Conservation (phyloP, 2,329 filamentous ascomycete genomes). For the Aspergillus fructus region DNA sequence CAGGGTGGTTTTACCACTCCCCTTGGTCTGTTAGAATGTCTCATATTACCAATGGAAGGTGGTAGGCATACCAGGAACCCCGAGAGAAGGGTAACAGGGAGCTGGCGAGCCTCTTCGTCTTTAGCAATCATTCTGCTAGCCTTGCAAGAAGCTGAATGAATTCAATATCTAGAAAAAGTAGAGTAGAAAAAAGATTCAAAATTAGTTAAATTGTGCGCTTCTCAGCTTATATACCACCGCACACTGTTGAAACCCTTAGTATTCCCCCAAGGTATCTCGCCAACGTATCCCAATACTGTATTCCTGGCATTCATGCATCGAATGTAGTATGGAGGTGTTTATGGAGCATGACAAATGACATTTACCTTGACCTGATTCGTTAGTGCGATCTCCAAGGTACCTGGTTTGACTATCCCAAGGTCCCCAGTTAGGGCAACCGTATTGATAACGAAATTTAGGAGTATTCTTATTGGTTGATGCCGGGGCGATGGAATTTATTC, state of each 20-base stretch:
- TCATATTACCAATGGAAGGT: background rate
- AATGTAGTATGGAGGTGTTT: background rate
- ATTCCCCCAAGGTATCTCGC: slow-evolving; percentile 5
- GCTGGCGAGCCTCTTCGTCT: slow-evolving; percentile 12
- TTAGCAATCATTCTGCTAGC: background rate
- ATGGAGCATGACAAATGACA: background rate
- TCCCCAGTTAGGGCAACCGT: background rate
- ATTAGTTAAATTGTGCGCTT: background rate
- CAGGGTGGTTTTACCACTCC: slow-evolving; percentile 70
- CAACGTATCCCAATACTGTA: background rate
- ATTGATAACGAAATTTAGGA: background rate
- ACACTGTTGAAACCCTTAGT: background rate
- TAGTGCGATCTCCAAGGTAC: background rate
- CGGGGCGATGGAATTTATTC: too few relatives aligned
- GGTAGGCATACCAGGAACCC: slow-evolving; percentile 53
- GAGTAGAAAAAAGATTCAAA: too few relatives aligned
- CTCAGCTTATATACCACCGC: background rate
- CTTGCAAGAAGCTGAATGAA: too few relatives aligned
- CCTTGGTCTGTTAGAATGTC: slow-evolving; percentile 41
- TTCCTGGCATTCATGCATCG: too few relatives aligned
- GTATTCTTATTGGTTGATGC: background rate
- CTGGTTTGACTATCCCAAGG: background rate
- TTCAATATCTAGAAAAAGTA: too few relatives aligned
- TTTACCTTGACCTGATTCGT: background rate
- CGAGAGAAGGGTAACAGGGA: slow-evolving; percentile 62